These are phyloP conservation scores for Tardiomyces depauwii DNA, from an alignment of 1,139 yeast species.

Conservation along the genomic window DNA sequence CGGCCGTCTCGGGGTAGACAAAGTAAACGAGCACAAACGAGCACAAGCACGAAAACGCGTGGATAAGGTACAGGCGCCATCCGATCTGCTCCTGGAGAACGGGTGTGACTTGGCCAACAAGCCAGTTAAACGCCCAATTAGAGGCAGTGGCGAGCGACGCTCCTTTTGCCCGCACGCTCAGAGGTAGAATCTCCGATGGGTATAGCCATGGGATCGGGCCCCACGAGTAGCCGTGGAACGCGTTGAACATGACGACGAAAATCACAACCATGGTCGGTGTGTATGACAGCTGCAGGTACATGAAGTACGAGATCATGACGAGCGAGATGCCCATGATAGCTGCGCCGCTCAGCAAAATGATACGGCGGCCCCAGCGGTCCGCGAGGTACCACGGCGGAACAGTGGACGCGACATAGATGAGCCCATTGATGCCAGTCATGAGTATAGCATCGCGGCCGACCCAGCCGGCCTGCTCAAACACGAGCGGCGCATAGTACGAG, in stretches of 20 bases:
- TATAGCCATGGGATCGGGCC: constrained; percentile 95
- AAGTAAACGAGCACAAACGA: constrained; percentile 60
- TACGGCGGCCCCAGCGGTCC: constrained; percentile 86
- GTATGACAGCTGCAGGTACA: constrained; percentile 43
- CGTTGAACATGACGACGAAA: constrained; percentile 68
- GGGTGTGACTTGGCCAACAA: constrained; percentile 89
- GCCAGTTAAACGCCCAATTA: constrained; percentile 88
- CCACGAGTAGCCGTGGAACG: constrained; percentile 79
- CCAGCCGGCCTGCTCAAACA: constrained; percentile 95
- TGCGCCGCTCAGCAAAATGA: constrained; percentile 68
- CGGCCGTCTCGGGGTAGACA: constrained; percentile 83
- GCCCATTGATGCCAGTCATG: constrained; percentile 85
- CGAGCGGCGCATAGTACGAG: constrained; percentile 86
- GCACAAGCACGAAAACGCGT: constrained; percentile 62
- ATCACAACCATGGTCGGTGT: constrained; percentile 68
- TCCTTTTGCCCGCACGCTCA: constrained; percentile 81
- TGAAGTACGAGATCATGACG: constrained; percentile 52
- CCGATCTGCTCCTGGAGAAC: constrained; percentile 62
- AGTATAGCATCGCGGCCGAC: constrained; percentile 74
- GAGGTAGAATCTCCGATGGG: constrained; percentile 80
- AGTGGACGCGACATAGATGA: constrained; percentile 64
- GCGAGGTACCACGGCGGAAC: constrained; percentile 88
- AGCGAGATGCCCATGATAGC: constrained; percentile 66
- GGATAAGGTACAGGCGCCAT: constrained; percentile 76
- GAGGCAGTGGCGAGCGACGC: constrained; percentile 88